Evolutionary conservation across 2,329 filamentous ascomycete species (phyloP).

Genomic region (Blumeria graminis): DNA sequence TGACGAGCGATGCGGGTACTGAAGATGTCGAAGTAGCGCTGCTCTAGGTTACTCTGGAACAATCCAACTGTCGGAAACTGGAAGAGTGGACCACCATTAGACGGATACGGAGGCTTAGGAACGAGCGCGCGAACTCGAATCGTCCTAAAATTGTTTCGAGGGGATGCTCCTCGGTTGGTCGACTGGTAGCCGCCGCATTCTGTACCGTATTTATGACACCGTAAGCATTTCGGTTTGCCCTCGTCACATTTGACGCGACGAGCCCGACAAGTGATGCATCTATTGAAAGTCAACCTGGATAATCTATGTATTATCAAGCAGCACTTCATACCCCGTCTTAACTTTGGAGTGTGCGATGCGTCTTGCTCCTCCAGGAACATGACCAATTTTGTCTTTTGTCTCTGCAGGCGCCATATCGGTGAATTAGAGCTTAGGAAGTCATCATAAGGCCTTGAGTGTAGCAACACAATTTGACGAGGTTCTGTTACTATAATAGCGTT

Average conservation of each 20-base stretch:
- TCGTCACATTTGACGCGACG: slow-evolving; percentile 45
- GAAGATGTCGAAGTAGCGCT: slow-evolving; percentile 12
- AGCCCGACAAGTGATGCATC: slow-evolving; percentile 7
- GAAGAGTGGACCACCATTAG: background rate
- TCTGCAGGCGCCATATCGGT: background rate
- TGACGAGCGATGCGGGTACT: slow-evolving; percentile 9
- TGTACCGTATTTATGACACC: slow-evolving; percentile 35
- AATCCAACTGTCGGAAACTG: background rate
- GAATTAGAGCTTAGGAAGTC: too few relatives aligned
- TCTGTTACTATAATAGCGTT: too few relatives aligned
- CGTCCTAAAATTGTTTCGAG: background rate
- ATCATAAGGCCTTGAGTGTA: too few relatives aligned
- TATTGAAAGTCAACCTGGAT: background rate
- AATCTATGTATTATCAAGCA: background rate
- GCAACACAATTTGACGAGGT: too few relatives aligned
- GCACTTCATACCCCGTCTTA: slow-evolving; percentile 5
- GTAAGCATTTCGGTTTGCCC: slow-evolving; percentile 32
- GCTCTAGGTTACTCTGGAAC: slow-evolving; percentile 8
- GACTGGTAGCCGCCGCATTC: slow-evolving; percentile 30
- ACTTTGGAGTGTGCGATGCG: slow-evolving; percentile 5
- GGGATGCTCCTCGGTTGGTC: background rate
- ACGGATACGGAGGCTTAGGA: background rate
- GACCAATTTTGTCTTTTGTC: background rate
- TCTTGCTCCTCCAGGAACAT: background rate
- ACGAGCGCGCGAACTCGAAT: background rate